Percentiles rank a stretch among this genome's conserved stretches.
phyloP scores from a whole-genome alignment of 345 rosid genomes.

The Syzygium aromaticum region DNA sequence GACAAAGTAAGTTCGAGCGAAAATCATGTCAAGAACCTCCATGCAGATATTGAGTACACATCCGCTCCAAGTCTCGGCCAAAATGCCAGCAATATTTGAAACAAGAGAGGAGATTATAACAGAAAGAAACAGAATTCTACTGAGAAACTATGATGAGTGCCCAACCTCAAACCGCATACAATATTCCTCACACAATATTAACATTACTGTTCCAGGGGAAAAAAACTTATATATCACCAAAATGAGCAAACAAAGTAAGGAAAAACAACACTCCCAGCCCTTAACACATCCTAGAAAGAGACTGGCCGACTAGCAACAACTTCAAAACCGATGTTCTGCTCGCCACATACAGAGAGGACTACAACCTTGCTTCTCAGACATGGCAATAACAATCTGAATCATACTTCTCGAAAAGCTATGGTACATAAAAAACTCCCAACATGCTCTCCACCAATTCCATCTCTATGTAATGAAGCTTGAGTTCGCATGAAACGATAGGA shows the following conservation, averaged over 20 bases:
- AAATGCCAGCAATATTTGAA: background rate
- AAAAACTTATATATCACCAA: background rate
- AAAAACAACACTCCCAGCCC: background rate
- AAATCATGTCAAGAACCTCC: background rate
- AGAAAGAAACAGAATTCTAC: background rate
- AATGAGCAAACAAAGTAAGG: background rate
- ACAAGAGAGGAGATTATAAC: background rate
- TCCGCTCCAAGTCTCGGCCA: background rate
- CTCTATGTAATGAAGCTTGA: constrained; percentile 1
- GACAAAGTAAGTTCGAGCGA: background rate
- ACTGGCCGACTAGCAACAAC: background rate
- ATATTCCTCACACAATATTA: background rate
- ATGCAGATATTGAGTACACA: background rate
- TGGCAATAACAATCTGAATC: background rate
- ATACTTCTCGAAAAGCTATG: background rate
- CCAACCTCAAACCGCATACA: background rate
- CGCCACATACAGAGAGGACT: background rate
- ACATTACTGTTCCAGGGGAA: background rate
- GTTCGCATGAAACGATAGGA: background rate
- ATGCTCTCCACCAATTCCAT: background rate
- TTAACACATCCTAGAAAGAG: background rate
- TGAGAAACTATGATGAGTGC: background rate
- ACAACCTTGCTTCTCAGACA: background rate
- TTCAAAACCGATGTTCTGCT: background rate
- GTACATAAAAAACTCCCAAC: background rate